Evolutionary conservation across 805 yeast genomes (phyloP).

Genomic region (Schwanniomyces pseudopolymorphus): DNA sequence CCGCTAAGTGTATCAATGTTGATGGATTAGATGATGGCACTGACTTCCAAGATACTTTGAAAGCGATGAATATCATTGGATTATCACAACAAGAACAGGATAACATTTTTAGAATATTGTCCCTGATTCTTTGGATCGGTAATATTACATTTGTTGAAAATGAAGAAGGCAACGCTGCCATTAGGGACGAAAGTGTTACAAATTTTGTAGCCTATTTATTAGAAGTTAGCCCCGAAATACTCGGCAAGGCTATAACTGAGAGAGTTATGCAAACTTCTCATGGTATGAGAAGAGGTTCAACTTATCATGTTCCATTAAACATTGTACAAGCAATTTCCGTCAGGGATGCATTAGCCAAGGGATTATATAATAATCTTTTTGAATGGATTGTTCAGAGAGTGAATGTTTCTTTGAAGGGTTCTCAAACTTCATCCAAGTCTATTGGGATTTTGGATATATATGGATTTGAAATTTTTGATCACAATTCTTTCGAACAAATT

Average conservation of each 20-base stretch:
- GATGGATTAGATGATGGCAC: conserved; percentile 79
- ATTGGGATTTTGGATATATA: conserved; percentile 94
- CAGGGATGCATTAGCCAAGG: conserved; percentile 93
- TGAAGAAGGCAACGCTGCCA: conserved; percentile 79
- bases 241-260: conserved; percentile 69
- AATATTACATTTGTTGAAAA: conserved; percentile 84
- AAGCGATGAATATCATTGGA: conserved; percentile 89
- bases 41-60: conserved; percentile 78
- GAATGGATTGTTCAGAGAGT: conserved; percentile 97
- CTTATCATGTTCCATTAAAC: conserved; percentile 92
- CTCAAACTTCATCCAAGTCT: conserved; percentile 47
- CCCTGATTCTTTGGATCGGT: conserved; percentile 93
- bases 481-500: conserved; percentile 91
- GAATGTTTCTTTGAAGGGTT: conserved; percentile 64
- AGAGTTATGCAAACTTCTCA: conserved; percentile 88
- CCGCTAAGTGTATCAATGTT: conserved; percentile 81
- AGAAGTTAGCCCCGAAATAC: conserved; percentile 68
- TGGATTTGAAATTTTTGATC: conserved; percentile 95
- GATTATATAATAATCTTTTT: conserved; percentile 85
- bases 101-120: conserved; percentile 78
- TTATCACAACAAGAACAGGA: conserved; percentile 82
- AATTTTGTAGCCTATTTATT: conserved; percentile 90
- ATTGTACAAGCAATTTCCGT: conserved; percentile 92
- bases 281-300: conserved; percentile 87
- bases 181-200: conserved; percentile 87